A percentile compares a stretch with the other conserved stretches of the same genome.
Evolutionary conservation across 1,139 yeast genomes (phyloP).

Genomic region (Blastobotrys niveus): DNA sequence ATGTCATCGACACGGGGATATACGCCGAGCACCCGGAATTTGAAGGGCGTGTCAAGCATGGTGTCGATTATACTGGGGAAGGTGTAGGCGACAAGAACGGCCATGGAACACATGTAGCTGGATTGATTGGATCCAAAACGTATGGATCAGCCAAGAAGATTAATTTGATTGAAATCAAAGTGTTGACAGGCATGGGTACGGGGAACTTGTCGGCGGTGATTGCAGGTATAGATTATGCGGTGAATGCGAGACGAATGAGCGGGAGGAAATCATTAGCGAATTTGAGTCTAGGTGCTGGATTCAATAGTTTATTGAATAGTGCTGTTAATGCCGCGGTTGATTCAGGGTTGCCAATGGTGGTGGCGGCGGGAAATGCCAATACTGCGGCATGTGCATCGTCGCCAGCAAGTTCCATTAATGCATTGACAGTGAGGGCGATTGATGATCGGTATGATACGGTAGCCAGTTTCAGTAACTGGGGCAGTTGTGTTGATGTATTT

Average conservation of each 20-base stretch:
- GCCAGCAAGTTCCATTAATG: slow-evolving; percentile 69
- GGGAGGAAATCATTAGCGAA: slow-evolving; percentile 64
- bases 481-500: slow-evolving; percentile 77
- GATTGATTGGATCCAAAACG: slow-evolving; percentile 68
- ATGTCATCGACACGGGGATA: slow-evolving; percentile 78
- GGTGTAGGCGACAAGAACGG: slow-evolving; percentile 64
- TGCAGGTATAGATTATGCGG: slow-evolving; percentile 72
- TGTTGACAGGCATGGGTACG: slow-evolving; percentile 57
- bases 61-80: slow-evolving; percentile 58
- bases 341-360: slow-evolving; percentile 71
- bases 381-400: slow-evolving; percentile 72
- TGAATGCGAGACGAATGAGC: slow-evolving; percentile 47
- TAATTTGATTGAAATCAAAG: slow-evolving; percentile 65
- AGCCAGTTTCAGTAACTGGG: slow-evolving; percentile 85
- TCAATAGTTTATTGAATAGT: slow-evolving; percentile 57
- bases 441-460: slow-evolving; percentile 65
- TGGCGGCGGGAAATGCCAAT: slow-evolving; percentile 85
- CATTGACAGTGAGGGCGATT: slow-evolving; percentile 85
- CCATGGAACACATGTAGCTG: slow-evolving; percentile 85
- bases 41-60: slow-evolving; percentile 54
- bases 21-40: slow-evolving; percentile 56
- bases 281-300: slow-evolving; percentile 70
- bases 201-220: slow-evolving; percentile 61
- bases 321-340: slow-evolving; percentile 72
- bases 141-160: slow-evolving; percentile 77